These are phyloP conservation scores for Malus domestica DNA, from an alignment of 306 rosid species.

Conservation along the genomic window DNA sequence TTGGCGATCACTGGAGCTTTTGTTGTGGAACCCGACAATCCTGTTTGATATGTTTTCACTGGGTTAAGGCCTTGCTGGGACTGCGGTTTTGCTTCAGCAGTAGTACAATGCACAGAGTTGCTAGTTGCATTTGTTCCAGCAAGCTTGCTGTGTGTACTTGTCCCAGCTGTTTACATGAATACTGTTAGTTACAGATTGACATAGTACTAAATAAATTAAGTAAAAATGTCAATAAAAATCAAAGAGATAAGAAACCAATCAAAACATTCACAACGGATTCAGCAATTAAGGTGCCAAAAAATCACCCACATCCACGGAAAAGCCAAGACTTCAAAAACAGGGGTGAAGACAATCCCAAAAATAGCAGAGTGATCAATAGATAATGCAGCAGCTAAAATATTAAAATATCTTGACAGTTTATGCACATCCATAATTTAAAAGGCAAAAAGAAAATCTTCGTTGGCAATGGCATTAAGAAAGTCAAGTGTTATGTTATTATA, in stretches of 20 bases:
- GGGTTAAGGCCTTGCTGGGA: conserved; percentile 31
- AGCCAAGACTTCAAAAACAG: not conserved
- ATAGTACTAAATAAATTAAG: not conserved
- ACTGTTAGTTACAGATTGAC: not conserved
- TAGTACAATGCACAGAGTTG: not conserved
- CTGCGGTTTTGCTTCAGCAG: conserved; percentile 34
- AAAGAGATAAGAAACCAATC: not conserved
- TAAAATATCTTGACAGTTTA: not conserved
- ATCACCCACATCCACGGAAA: not conserved
- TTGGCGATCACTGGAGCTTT: conserved; percentile 34
- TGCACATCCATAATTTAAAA: not conserved
- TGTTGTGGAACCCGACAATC: conserved; percentile 27
- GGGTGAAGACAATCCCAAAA: not conserved
- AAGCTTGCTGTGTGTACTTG: not conserved
- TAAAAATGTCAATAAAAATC: not conserved
- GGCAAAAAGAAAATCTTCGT: not conserved
- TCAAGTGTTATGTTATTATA: not conserved
- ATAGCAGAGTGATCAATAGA: not conserved
- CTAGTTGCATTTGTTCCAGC: conserved; percentile 15
- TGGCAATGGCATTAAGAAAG: not conserved
- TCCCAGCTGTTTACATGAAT: conserved; percentile 23
- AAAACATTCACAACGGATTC: not conserved
- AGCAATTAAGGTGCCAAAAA: not conserved
- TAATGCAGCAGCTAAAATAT: conserved; percentile 1
- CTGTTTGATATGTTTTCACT: conserved; percentile 9